Conservation (phyloP, 371 early-diverging fungal genomes). For the Dinochytrium kinnereticum region DNA sequence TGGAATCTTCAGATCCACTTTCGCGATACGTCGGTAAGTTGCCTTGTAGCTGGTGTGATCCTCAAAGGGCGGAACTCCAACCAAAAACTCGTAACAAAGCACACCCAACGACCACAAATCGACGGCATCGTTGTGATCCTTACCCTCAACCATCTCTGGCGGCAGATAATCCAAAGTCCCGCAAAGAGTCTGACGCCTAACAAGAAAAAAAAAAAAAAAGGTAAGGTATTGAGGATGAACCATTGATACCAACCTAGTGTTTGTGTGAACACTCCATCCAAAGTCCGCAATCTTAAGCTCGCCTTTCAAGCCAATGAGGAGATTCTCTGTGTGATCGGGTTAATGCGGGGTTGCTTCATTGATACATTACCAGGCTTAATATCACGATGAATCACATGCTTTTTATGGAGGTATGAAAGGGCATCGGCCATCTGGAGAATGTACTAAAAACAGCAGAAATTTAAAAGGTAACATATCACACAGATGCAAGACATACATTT, state of each 20-base stretch:
- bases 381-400: constrained; percentile 96
- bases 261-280: constrained; percentile 98
- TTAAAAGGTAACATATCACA: background rate
- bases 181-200: constrained; percentile 87
- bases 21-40: constrained; percentile 85
- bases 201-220: too few relatives aligned
- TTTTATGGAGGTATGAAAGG: constrained; percentile 88
- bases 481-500: constrained; percentile 53
- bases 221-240: background rate
- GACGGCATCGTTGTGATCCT: constrained; percentile 83
- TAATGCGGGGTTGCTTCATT: background rate
- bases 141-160: constrained; percentile 86
- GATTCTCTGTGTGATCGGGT: constrained; percentile 84
- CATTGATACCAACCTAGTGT: background rate
- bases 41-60: constrained; percentile 66
- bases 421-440: constrained; percentile 89
- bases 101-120: constrained; percentile 99
- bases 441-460: too few relatives aligned
- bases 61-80: constrained; percentile 97
- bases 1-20: constrained; percentile 87
- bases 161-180: constrained; percentile 98
- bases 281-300: constrained; percentile 97
- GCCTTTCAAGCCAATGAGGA: constrained; percentile 86
- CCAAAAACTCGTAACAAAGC: constrained; percentile 94
- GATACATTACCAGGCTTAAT: constrained; percentile 52